These are phyloP conservation scores for Rhizophagus prolifer DNA, from an alignment of 192 early-diverging fungal species.

Conservation along the genomic window DNA sequence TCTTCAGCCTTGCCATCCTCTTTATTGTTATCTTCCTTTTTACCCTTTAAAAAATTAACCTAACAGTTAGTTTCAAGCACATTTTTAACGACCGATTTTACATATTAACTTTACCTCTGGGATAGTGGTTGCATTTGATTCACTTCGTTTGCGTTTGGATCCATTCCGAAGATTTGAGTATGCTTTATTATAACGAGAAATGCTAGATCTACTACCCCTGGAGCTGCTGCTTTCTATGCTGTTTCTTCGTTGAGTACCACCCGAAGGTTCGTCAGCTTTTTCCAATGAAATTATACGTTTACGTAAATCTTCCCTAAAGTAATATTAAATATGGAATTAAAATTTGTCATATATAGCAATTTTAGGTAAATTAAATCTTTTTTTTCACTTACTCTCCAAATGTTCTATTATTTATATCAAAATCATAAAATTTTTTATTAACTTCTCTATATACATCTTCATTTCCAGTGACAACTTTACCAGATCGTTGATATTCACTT, in stretches of 20 bases:
- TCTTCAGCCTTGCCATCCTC: neutral
- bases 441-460: constrained; percentile 10
- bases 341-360: too few relatives aligned
- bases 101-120: neutral
- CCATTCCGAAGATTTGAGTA: constrained; percentile 7
- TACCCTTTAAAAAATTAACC: neutral
- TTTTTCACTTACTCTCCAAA: constrained; percentile 13
- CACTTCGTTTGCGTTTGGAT: constrained; percentile 2
- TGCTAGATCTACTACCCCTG: neutral
- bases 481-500: neutral
- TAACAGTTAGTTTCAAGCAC: neutral
- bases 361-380: too few relatives aligned
- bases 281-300: neutral
- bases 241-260: neutral
- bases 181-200: constrained; percentile 1
- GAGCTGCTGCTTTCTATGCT: constrained; percentile 6
- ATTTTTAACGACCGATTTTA: neutral
- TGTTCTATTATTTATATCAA: neutral
- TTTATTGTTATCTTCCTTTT: neutral
- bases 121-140: neutral
- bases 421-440: neutral
- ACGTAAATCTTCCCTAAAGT: neutral
- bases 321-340: neutral
- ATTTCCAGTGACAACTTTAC: neutral
- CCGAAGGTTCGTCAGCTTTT: neutral